These are phyloP conservation scores for Pulchroboletus neoregius DNA, from an alignment of 1,284 basidiomycete species.

Conservation along the genomic window DNA sequence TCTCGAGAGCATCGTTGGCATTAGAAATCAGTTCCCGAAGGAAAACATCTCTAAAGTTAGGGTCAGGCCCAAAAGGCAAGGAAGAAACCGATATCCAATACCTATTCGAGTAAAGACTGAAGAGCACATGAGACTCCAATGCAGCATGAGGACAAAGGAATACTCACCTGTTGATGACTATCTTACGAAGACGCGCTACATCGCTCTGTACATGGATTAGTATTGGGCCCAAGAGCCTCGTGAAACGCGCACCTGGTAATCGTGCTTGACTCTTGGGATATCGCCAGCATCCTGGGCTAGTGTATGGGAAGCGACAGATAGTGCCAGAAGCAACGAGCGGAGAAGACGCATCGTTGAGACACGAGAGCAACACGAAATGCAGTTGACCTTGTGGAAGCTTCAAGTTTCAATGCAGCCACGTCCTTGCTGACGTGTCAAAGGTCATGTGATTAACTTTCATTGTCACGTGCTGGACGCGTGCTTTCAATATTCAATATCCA, in stretches of 20 bases:
- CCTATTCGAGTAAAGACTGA: conserved; percentile 76
- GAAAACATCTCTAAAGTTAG: conserved; percentile 73
- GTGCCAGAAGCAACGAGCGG: conserved; percentile 47
- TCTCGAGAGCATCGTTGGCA: conserved; percentile 93
- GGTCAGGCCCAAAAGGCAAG: conserved; percentile 10
- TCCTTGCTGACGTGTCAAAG: conserved; percentile 30
- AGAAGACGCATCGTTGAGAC: conserved; percentile 56
- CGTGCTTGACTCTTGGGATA: conserved; percentile 53
- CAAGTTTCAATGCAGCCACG: no score
- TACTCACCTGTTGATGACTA: conserved; percentile 80
- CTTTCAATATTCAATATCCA: not conserved
- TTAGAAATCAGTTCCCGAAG: conserved; percentile 92
- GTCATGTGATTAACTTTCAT: conserved; percentile 25
- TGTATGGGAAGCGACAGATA: conserved; percentile 46
- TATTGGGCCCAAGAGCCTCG: not conserved
- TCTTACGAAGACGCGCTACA: conserved; percentile 84
- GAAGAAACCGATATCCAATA: conserved; percentile 22
- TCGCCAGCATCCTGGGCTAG: conserved; percentile 51
- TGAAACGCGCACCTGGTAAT: conserved; percentile 67
- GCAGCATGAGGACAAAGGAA: not conserved
- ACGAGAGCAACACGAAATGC: conserved; percentile 1
- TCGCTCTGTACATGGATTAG: conserved; percentile 62
- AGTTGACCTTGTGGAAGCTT: no score
- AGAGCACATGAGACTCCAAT: conserved; percentile 20
- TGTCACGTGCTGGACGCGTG: conserved; percentile 22